phyloP scores from a whole-genome alignment of 257 asterid genomes.

The Solanum etuberosum region DNA sequence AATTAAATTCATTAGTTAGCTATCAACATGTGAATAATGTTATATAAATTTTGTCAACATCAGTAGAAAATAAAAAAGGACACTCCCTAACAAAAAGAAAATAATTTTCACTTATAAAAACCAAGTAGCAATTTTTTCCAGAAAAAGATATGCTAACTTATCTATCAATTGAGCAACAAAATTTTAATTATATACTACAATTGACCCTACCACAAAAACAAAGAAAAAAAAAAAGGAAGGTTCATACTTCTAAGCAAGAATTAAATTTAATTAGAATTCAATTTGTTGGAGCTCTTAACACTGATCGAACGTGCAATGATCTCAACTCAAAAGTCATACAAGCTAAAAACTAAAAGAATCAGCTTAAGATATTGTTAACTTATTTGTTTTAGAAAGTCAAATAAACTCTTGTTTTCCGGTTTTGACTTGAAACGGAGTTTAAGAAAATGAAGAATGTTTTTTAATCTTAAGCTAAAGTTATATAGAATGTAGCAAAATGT shows the following conservation, averaged over 20 bases:
- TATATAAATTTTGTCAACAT: background rate
- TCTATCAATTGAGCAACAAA: background rate
- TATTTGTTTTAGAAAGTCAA: background rate
- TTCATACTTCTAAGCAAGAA: background rate
- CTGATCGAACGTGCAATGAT: background rate
- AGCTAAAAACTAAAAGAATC: background rate
- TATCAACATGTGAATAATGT: background rate
- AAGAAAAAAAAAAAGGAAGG: background rate
- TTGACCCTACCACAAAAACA: background rate
- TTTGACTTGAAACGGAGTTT: rapidly evolving
- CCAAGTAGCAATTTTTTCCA: background rate
- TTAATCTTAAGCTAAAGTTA: background rate
- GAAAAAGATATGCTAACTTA: background rate
- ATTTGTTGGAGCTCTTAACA: background rate
- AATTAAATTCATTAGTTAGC: background rate
- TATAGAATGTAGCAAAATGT: background rate
- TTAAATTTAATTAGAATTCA: background rate
- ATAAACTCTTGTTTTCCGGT: background rate
- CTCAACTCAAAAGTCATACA: background rate
- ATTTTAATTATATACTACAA: background rate
- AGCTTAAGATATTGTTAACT: background rate
- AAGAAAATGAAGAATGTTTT: too few species aligned
- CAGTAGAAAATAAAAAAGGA: background rate
- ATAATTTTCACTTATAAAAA: background rate
- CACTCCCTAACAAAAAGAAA: background rate